Conservation (phyloP, 2,329 filamentous ascomycete genomes). For the Cladobotryum protrusum region DNA sequence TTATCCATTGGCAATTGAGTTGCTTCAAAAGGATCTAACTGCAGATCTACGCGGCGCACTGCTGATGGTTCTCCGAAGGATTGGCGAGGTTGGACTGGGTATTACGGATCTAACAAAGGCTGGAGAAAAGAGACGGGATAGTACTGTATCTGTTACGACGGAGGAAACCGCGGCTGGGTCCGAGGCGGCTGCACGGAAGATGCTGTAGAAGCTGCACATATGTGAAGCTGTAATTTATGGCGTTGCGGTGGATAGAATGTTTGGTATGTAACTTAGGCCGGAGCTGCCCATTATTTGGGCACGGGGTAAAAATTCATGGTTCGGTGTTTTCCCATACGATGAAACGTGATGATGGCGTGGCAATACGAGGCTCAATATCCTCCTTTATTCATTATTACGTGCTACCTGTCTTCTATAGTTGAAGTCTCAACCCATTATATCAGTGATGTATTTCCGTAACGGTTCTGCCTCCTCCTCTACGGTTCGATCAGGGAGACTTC, state of each 20-base stretch:
- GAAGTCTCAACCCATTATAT: conserved; percentile 30
- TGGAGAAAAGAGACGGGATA: conserved; percentile 33
- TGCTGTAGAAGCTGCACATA: conserved; percentile 23
- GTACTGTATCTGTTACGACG: conserved; percentile 30
- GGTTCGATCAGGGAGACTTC: conserved; percentile 40
- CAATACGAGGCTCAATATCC: not conserved
- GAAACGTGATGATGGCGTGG: not conserved
- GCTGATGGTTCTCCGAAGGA: conserved; percentile 68
- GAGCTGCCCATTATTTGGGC: not conserved
- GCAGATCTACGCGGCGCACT: conserved; percentile 72
- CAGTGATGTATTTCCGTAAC: conserved; percentile 38
- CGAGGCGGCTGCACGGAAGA: conserved; percentile 30
- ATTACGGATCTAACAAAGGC: conserved; percentile 43
- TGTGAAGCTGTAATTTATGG: conserved; percentile 14
- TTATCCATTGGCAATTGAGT: conserved; percentile 77
- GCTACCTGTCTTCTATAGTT: not conserved
- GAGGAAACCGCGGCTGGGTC: conserved; percentile 23
- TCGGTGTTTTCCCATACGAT: not conserved
- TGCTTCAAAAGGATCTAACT: conserved; percentile 76
- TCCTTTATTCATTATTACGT: not conserved
- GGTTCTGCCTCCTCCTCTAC: conserved; percentile 46
- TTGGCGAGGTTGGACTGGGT: conserved; percentile 70
- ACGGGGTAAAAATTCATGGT: not conserved
- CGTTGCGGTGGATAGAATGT: conserved; percentile 28
- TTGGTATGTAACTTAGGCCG: conserved; percentile 3